Percentiles rank a stretch among this genome's conserved stretches.
Conservation (phyloP, 2,329 filamentous ascomycete genomes). For the Fusarium dlaminii region DNA sequence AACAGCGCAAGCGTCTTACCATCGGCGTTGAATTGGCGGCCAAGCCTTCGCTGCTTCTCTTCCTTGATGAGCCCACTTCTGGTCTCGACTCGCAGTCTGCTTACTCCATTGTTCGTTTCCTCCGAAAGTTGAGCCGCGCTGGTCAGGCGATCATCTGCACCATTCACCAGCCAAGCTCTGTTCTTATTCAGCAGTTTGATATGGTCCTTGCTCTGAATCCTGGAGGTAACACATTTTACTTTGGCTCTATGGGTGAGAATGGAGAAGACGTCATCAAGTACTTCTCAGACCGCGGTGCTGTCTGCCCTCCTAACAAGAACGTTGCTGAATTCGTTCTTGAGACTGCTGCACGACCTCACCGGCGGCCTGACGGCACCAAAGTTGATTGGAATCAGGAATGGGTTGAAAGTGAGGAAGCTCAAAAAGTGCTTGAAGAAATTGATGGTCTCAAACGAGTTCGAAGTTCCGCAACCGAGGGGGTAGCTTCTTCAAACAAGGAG, state of each 20-base stretch:
- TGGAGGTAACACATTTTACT: constrained; percentile 63
- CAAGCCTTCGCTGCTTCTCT: constrained; percentile 66
- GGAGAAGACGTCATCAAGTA: constrained; percentile 58
- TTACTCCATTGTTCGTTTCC: constrained; percentile 67
- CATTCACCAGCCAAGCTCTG: constrained; percentile 65
- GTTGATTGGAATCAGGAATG: constrained; percentile 82
- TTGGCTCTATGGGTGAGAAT: constrained; percentile 61
- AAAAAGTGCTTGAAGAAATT: constrained; percentile 70
- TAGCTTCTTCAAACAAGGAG: neutral
- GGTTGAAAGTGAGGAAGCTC: constrained; percentile 70
- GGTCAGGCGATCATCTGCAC: constrained; percentile 68
- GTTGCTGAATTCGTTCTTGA: constrained; percentile 61
- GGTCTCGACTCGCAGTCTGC: constrained; percentile 65
- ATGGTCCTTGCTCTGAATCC: constrained; percentile 60
- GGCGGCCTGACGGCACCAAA: constrained; percentile 48
- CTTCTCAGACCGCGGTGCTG: constrained; percentile 68
- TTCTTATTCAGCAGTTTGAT: constrained; percentile 65
- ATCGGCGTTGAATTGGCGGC: constrained; percentile 63
- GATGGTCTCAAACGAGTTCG: constrained; percentile 32
- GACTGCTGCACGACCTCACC: constrained; percentile 51
- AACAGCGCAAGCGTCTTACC: constrained; percentile 64
- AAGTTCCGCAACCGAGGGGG: constrained; percentile 30
- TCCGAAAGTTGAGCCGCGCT: constrained; percentile 66
- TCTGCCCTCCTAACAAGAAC: constrained; percentile 67
- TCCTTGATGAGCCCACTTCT: constrained; percentile 68